Percentiles rank a stretch among this genome's conserved stretches.
These are phyloP conservation scores for Boletus smithii DNA, from an alignment of 1,284 basidiomycete genomes.

Conservation along the genomic window DNA sequence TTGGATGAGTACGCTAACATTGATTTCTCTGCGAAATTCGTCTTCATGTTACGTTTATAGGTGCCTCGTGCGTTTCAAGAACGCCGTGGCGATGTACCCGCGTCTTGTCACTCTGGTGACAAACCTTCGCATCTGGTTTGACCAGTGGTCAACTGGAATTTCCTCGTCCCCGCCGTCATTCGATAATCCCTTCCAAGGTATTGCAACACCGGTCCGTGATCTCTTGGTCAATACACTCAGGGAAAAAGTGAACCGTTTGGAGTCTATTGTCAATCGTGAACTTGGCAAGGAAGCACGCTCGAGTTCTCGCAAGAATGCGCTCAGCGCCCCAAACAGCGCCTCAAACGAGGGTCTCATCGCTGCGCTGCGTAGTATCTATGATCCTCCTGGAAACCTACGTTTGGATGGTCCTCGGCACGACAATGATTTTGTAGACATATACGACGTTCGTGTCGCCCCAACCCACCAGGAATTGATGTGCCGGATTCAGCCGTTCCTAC, in stretches of 20 bases:
- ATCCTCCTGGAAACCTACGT: not conserved
- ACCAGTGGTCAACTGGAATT: conserved; percentile 45
- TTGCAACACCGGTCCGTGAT: conserved; percentile 26
- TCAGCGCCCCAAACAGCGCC: conserved; percentile 1
- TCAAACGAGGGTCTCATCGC: conserved; percentile 34
- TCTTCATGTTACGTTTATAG: conserved; percentile 31
- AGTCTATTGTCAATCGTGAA: conserved; percentile 41
- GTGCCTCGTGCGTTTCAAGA: conserved; percentile 59
- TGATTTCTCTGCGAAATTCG: not conserved
- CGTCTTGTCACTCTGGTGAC: conserved; percentile 41
- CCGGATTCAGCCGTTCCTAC: not conserved
- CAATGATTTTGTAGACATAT: conserved; percentile 59
- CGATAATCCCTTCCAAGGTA: conserved; percentile 34
- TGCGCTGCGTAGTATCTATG: not conserved
- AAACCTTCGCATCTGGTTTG: conserved; percentile 45
- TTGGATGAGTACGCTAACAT: conserved; percentile 49
- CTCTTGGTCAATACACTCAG: conserved; percentile 41
- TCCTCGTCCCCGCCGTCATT: conserved; percentile 36
- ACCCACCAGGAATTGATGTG: conserved; percentile 3
- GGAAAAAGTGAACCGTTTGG: conserved; percentile 41
- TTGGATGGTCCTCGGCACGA: not conserved
- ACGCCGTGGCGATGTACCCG: conserved; percentile 46
- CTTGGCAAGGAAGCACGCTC: conserved; percentile 29
- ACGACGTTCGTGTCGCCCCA: conserved; percentile 46
- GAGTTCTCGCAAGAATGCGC: conserved; percentile 9